A percentile compares a stretch with the other conserved stretches of the same genome.
Evolutionary conservation across 169 alveolate genomes (phyloP).

Genomic region (Miamiensis avidus): DNA sequence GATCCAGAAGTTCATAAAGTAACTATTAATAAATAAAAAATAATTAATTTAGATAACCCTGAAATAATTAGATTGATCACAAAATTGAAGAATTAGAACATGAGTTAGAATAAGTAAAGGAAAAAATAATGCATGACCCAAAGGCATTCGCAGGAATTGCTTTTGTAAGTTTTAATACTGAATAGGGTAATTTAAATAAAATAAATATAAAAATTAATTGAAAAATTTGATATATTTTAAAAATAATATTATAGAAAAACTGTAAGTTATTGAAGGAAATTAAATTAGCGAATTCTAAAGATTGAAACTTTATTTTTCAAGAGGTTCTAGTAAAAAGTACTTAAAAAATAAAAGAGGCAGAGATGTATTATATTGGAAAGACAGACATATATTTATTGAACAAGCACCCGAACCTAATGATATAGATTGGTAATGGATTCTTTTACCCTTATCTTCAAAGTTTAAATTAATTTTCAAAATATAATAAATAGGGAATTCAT

Average conservation of each 20-base stretch:
- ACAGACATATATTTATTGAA: conserved; percentile 21
- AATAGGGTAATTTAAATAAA: conserved; percentile 6
- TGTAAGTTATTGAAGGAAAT: conserved; percentile 4
- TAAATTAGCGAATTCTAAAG: conserved; percentile 7
- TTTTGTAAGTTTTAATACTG: conserved; percentile 40
- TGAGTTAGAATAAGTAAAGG: conserved; percentile 18
- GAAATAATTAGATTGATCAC: conserved; percentile 12
- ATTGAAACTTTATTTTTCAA: conserved; percentile 7
- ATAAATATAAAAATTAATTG: neutral
- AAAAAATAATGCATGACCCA: conserved; percentile 6
- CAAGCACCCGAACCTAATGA: conserved; percentile 47
- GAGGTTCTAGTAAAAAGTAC: too few relatives aligned
- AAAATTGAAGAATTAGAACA: conserved; percentile 38
- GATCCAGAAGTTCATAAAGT: too few relatives aligned
- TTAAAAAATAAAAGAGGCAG: neutral
- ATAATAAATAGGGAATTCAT: too few relatives aligned
- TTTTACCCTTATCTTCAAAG: too few relatives aligned
- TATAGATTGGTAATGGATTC: too few relatives aligned
- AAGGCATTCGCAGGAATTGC: conserved; percentile 40
- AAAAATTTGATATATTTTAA: neutral
- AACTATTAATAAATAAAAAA: too few relatives aligned
- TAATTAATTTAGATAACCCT: conserved; percentile 10
- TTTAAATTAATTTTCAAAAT: too few relatives aligned
- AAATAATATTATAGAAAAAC: conserved; percentile 21
- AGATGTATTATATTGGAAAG: conserved; percentile 23